phyloP scores from a whole-genome alignment of 2,329 filamentous ascomycete species.

The Colletotrichum ledebouriae region DNA sequence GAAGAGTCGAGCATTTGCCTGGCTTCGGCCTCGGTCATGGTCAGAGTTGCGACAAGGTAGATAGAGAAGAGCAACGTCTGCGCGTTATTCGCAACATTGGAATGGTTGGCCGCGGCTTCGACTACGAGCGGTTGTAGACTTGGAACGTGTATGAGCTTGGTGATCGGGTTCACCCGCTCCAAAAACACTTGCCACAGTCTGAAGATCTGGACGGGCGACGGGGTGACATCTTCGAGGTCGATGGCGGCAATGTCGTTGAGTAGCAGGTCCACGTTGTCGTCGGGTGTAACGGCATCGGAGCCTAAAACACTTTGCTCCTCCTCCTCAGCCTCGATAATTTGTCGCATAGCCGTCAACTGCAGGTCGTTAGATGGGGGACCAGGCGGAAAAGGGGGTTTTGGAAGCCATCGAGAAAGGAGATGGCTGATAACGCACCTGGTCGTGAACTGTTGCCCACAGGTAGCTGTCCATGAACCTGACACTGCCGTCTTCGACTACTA shows the following conservation, averaged over 20 bases:
- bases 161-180: constrained; percentile 80
- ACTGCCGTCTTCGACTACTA: constrained; percentile 68
- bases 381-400: too few species aligned
- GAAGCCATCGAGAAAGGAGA: too few species aligned
- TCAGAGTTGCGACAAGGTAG: constrained; percentile 42
- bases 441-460: constrained; percentile 66
- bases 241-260: constrained; percentile 58
- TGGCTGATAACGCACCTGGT: constrained; percentile 61
- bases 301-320: constrained; percentile 64
- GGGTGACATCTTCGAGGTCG: constrained; percentile 68
- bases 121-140: constrained; percentile 75
- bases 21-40: constrained; percentile 63
- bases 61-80: constrained; percentile 44
- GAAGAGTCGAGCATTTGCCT: constrained; percentile 63
- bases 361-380: neutral
- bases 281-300: constrained; percentile 64
- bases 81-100: constrained; percentile 62
- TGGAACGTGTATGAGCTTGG: constrained; percentile 80
- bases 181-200: constrained; percentile 81
- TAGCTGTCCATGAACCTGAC: constrained; percentile 70
- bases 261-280: constrained; percentile 66
- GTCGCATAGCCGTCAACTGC: constrained; percentile 70
- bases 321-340: constrained; percentile 66
- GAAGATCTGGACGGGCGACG: constrained; percentile 75
- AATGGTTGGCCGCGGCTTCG: constrained; percentile 70